Base-by-base conservation (phyloP, 495 filamentous ascomycete species). In the Gamarada debralockiae region DNA sequence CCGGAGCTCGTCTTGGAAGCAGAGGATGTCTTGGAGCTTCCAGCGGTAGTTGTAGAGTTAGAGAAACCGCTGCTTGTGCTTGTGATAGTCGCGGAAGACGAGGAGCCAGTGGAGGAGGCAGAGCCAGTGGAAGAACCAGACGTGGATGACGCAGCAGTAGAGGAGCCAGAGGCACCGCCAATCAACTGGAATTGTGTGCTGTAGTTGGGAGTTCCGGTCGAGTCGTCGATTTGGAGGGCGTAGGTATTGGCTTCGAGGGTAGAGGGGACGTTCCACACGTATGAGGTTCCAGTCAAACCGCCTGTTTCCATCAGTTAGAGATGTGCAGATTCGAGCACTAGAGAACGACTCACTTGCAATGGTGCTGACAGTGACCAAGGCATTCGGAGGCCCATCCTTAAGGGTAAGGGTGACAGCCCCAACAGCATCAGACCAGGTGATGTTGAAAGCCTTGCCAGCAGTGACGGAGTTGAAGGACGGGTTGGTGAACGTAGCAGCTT, bases 401-500 rank as follows among this genome's bases (percentile, higher is more conserved):
- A 61, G 23, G 12, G 38, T 13, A 10, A 61, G 5, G 24, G 49
- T 36, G 17, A 61, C 58, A 2, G 43, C 22, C 13, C 53, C 53
- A 6, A 50, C 27, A 22, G 38, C 41, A n/a, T 44, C 46, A 6
- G 24, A 13, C 58, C 58, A 61, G 38, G 51, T 61, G 27, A 61
- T 14, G 33, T 49, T 48, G 47, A 57, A 39, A 4, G 43, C 8
- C 23, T 33, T 14, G 21, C 54, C 54, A 38, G 45, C 53, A 5
- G 40, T 40, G 23, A 57, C 25, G 20, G 10, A 22, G 4, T 27
- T 33, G 50, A 54, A 61, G 44, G 46, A 49, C 7, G 36, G 3
- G n/a, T 24, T 57, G 37, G 49, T 54, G 36, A 61, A 50, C 15
- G 42, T 31, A 13, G 50, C 50, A 6, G 43, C 43, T 21, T 34